Conservation (phyloP, 176 grass and related monocot genomes). For the Phoenix roebelenii region DNA sequence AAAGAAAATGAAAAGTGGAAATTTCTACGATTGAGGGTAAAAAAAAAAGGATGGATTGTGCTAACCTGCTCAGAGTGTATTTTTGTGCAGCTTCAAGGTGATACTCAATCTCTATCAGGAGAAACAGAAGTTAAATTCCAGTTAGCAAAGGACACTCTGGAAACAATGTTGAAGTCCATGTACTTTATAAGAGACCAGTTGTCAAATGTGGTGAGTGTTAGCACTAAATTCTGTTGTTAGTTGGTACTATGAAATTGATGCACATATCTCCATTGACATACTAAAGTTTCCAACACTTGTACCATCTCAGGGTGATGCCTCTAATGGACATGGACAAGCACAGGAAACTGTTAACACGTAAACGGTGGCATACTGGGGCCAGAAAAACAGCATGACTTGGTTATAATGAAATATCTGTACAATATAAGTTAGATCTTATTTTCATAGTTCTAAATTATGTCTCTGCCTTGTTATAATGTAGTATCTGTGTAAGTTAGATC, state of each 20-base stretch:
- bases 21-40: too few species aligned
- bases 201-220: slow-evolving; percentile 15
- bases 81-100: slow-evolving; percentile 33
- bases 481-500: too few species aligned
- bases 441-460: too few species aligned
- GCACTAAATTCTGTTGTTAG: not conserved
- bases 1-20: too few species aligned
- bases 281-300: not conserved
- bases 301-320: not conserved
- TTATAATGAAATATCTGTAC: too few species aligned
- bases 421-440: too few species aligned
- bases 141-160: slow-evolving; percentile 43
- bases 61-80: slow-evolving; percentile 1
- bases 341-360: not conserved
- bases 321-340: slow-evolving; percentile 1
- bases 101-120: slow-evolving; percentile 12
- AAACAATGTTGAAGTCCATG: slow-evolving; percentile 44
- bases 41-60: not conserved
- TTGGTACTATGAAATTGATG: not conserved
- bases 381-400: too few species aligned
- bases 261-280: too few species aligned
- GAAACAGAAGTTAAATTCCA: slow-evolving; percentile 29
- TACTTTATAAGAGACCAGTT: slow-evolving; percentile 30
- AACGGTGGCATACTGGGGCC: too few species aligned
- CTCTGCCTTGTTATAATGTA: too few species aligned